Base-by-base conservation (phyloP, 306 rosid species). In the Dryas drummondii region DNA sequence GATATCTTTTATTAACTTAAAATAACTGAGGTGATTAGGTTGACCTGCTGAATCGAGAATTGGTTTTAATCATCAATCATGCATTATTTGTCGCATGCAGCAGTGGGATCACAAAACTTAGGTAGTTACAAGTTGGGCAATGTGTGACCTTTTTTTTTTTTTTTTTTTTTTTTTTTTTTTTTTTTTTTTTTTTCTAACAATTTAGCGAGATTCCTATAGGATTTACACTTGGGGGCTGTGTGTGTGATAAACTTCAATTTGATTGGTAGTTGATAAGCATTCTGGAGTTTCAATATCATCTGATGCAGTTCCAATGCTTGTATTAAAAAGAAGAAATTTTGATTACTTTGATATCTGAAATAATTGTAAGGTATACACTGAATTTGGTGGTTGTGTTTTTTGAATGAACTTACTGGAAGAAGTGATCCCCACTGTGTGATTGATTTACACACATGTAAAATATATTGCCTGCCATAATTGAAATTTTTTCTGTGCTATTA, bases 231-330 rank as follows among this genome's bases (percentile, higher is more conserved):
- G 50, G 61, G 44, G 45, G 42, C 16, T 4, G 12, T 17, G 44
- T 53, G 44, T 47, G 50, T 64, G 50, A 37, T 48, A 45, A 10
- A 74, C 44, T 42, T 65, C 46, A 11, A 65, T 42, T 65, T 75
- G 8, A 54, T 48, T 42, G 12, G 63, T 42, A 44, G 11, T 41
- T 42, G 14, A 42, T 64, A 10, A 22, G 45, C 4, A 44, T 3
- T 53, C 17, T 44, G 41, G 22, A 12, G 48, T 63, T 50, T 13
- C 27, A n/a, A 41, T 50, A 42, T 41, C 40, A 40, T 63, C 8
- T 40, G n/a, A 51, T 41, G 10, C 48, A 73, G 32, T 47, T 7
- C 8, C 47, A 16, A 15, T 7, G 41, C 54, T 50, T 6, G 19
- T 15, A 61, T 14, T 19, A 61, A 2, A 42, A 41, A 32, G 42